Conservation (phyloP, 1,284 basidiomycete genomes). For the Lentinula novae-zelandiae region DNA sequence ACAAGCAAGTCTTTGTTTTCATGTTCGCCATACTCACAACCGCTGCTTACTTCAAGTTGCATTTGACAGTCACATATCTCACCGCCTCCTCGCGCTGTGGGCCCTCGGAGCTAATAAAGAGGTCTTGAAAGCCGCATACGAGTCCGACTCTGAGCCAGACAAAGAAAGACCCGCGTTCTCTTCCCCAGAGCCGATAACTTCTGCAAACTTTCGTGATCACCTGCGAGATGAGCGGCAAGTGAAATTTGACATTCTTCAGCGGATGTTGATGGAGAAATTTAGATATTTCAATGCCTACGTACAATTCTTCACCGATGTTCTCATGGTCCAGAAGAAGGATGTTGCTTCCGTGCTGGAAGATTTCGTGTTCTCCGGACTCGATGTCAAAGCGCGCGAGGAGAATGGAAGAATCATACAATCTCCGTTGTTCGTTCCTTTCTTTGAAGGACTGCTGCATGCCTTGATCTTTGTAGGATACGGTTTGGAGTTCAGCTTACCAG, state of each 20-base stretch:
- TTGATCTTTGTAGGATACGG: slow-evolving; percentile 66
- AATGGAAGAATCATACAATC: slow-evolving; percentile 32
- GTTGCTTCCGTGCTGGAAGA: slow-evolving; percentile 43
- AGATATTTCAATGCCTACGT: slow-evolving; percentile 61
- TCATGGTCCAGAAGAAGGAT: slow-evolving; percentile 36
- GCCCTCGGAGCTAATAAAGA: slow-evolving; percentile 39
- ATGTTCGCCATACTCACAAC: no score
- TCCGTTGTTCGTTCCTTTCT: slow-evolving; percentile 57
- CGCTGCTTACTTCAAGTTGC: no score
- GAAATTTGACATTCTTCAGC: background rate
- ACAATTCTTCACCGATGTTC: slow-evolving; percentile 46
- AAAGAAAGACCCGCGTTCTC: slow-evolving; percentile 36
- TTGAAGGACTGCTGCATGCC: slow-evolving; percentile 60
- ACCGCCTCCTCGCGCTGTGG: slow-evolving; percentile 50
- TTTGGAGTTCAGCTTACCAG: slow-evolving; percentile 57
- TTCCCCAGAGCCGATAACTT: slow-evolving; percentile 39
- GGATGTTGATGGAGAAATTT: background rate
- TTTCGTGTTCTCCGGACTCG: slow-evolving; percentile 55
- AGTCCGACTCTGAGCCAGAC: slow-evolving; percentile 28
- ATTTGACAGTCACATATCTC: slow-evolving; percentile 40
- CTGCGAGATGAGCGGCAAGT: slow-evolving; percentile 45
- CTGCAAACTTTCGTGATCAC: slow-evolving; percentile 44
- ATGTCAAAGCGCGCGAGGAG: slow-evolving; percentile 22
- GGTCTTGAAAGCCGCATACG: slow-evolving; percentile 40
- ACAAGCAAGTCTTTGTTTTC: slow-evolving; percentile 32